A percentile compares a stretch with the other conserved stretches of the same genome.
Evolutionary conservation across 2,329 filamentous ascomycete genomes (phyloP).

Genomic region (Neopestalotiopsis sp.): DNA sequence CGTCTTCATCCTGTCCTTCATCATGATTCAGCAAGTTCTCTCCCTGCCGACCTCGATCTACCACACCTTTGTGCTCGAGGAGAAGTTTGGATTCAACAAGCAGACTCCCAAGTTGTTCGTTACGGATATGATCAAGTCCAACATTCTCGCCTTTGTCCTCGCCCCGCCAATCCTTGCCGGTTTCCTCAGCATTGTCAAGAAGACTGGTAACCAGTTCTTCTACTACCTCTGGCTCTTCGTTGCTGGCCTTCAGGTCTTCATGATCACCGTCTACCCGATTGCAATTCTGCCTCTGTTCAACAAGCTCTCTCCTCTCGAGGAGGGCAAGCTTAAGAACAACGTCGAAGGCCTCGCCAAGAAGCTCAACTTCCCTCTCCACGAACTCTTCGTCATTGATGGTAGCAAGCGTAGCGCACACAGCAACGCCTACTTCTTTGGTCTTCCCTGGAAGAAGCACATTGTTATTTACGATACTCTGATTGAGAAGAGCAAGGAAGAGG

Average conservation of each 20-base stretch:
- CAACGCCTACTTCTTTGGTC: slow-evolving; percentile 94
- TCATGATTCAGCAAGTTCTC: slow-evolving; percentile 79
- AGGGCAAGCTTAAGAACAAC: slow-evolving; percentile 84
- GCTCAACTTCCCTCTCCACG: slow-evolving; percentile 89
- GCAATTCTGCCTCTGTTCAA: slow-evolving; percentile 96
- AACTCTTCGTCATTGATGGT: slow-evolving; percentile 93
- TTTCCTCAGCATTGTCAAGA: slow-evolving; percentile 92
- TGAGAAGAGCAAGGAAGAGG: slow-evolving; percentile 89
- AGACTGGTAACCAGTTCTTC: slow-evolving; percentile 94
- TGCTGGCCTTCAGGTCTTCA: slow-evolving; percentile 87
- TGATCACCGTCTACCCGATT: slow-evolving; percentile 95
- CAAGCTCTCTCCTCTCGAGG: slow-evolving; percentile 91
- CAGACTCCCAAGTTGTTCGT: slow-evolving; percentile 89
- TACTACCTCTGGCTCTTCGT: slow-evolving; percentile 97
- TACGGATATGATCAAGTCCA: slow-evolving; percentile 89
- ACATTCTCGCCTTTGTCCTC: slow-evolving; percentile 79
- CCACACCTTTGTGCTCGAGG: slow-evolving; percentile 93
- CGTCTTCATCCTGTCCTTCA: slow-evolving; percentile 88
- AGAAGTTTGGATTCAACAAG: slow-evolving; percentile 99
- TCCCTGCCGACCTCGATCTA: slow-evolving; percentile 86
- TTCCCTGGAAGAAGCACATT: slow-evolving; percentile 99
- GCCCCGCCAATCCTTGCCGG: slow-evolving; percentile 88
- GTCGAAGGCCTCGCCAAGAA: slow-evolving; percentile 84
- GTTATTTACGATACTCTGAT: slow-evolving; percentile 98
- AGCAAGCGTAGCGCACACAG: slow-evolving; percentile 88